Base-by-base conservation (phyloP, 345 rosid genomes). In the Physaria fendleri region DNA sequence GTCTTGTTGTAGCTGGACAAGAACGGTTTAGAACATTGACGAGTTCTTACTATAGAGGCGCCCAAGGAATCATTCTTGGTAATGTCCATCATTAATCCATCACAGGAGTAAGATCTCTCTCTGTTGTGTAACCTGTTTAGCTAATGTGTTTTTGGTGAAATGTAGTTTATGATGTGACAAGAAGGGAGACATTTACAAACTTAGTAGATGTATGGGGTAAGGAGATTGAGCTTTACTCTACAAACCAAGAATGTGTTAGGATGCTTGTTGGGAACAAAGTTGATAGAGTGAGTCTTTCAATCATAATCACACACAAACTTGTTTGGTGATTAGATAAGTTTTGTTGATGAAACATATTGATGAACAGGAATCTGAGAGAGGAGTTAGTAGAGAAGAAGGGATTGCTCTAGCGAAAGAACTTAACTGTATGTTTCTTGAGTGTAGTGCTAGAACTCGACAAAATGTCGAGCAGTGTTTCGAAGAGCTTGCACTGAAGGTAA, bases 231-330 rank as follows among this genome's bases (percentile, higher is more conserved):
- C 89, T 92, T 35, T 84, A 81, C 51, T 83, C 85, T 13, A 84
- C 93, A 12, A 86, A 85, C 73, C 88, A 69, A 66, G 81, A 85
- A 52, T 88, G 98, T 61, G 78, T 92, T 47, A 88, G 82, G 85
- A 82, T 92, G 82, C 96, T 92, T 14, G 98, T 92, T 32, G 98
- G 96, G 17, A 92, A 92, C 73, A 86, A 92, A 86, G 93, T 92
- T 29, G 98, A 92, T 52, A 76, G 68, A 69, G 98, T 88, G 75
- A 75, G 86, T 65, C n/a, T n/a, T 56, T 7, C 57, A 40, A 37
- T 27, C 28, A 0, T 37, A 46, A 15, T 16, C 2, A 29, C 46
- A 34, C 22, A 28, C 4, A 9, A 56, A 13, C 12, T 14, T 16
- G 37, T 21, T 35, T 61, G 42, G 28, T 44, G 6, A 2, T 13